Conservation (phyloP, 495 filamentous ascomycete genomes). For the Penicillium silybi region DNA sequence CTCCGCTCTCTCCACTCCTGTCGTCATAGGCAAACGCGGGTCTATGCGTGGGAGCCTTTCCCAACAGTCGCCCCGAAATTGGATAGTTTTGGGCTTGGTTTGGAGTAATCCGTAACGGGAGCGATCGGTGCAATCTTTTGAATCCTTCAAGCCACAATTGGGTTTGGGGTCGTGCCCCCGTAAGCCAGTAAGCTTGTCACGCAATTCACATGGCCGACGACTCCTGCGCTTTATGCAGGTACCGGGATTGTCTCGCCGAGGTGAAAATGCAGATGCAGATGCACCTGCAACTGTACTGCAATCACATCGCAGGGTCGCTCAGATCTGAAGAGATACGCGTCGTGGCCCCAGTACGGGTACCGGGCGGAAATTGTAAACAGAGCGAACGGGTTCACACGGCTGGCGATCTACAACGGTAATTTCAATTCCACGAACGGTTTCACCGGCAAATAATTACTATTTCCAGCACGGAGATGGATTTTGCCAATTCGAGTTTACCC, state of each 20-base stretch:
- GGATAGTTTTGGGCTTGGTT: neutral
- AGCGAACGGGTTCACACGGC: neutral
- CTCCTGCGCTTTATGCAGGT: neutral
- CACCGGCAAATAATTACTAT: neutral
- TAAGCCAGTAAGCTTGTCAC: neutral
- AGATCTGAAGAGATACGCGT: neutral
- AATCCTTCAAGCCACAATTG: too few relatives aligned
- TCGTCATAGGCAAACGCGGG: neutral
- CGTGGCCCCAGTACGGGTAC: neutral
- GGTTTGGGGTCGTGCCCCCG: too few relatives aligned
- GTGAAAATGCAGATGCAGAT: neutral
- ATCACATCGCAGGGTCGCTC: neutral
- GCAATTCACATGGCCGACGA: neutral
- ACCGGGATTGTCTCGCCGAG: neutral
- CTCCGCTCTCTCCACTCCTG: neutral
- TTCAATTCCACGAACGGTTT: neutral
- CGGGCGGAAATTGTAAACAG: neutral
- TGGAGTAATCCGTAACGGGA: neutral
- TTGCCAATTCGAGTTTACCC: too few relatives aligned
- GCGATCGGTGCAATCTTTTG: too few relatives aligned
- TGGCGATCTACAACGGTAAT: too few relatives aligned
- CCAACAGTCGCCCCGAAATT: neutral
- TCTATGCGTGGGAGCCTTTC: too few relatives aligned
- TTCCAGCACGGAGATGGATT: neutral
- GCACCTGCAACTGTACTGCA: neutral